These are phyloP conservation scores for Paramyrothecium sp. DNA, from an alignment of 2,329 filamentous ascomycete genomes.

Conservation along the genomic window DNA sequence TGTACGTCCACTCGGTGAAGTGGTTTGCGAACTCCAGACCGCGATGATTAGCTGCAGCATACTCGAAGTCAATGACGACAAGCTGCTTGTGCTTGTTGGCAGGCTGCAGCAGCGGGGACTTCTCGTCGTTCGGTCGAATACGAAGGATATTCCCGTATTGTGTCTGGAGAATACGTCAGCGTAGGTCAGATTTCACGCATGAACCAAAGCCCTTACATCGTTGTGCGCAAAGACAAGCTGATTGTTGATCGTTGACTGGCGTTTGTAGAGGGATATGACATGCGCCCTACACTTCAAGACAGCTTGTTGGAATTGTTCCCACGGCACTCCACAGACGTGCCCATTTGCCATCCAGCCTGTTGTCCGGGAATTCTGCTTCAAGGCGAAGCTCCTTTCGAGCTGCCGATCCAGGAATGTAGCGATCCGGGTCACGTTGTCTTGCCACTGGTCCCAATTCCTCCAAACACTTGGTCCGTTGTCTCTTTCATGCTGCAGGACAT, in stretches of 20 bases:
- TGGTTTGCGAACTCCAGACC: slow-evolving; percentile 96
- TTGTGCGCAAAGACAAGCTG: slow-evolving; percentile 94
- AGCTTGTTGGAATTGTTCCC: slow-evolving; percentile 71
- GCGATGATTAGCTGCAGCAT: slow-evolving; percentile 82
- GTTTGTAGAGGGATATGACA: slow-evolving; percentile 71
- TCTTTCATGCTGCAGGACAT: slow-evolving; percentile 75
- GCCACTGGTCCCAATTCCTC: slow-evolving; percentile 94
- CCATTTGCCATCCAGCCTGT: slow-evolving; percentile 65
- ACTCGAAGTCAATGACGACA: slow-evolving; percentile 97
- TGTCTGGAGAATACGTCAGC: slow-evolving; percentile 55
- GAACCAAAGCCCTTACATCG: slow-evolving; percentile 83
- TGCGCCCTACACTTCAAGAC: slow-evolving; percentile 76
- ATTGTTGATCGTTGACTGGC: slow-evolving; percentile 63
- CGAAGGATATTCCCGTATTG: slow-evolving; percentile 98
- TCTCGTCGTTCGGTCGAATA: slow-evolving; percentile 61
- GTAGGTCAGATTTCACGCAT: too few relatives aligned
- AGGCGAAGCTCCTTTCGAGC: slow-evolving; percentile 46
- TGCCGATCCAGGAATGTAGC: slow-evolving; percentile 58
- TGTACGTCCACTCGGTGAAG: slow-evolving; percentile 97
- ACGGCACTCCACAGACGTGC: slow-evolving; percentile 80
- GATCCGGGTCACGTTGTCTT: slow-evolving; percentile 62
- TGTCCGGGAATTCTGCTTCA: slow-evolving; percentile 22
- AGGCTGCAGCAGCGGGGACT: slow-evolving; percentile 84
- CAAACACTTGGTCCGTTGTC: slow-evolving; percentile 80
- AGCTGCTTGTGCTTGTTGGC: slow-evolving; percentile 95